Evolutionary conservation across 495 filamentous ascomycete species (phyloP), one percentile per base, ranked within the genome.

Genomic region (Penicillium cinerascens): DNA sequence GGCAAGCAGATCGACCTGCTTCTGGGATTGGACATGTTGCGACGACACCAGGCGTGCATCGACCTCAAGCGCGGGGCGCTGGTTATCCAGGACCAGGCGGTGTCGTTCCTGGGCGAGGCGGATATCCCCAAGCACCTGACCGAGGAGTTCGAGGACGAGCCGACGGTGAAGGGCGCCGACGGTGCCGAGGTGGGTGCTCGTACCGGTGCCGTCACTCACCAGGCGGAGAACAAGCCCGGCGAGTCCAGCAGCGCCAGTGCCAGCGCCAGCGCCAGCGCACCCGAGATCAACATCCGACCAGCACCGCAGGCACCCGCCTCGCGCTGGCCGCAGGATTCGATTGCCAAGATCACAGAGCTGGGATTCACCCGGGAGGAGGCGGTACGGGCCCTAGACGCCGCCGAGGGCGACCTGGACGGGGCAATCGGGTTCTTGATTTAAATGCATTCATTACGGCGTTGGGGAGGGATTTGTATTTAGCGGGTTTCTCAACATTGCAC

Each of bases 1-100:
- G 93, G 93, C 33, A 99, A 97, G 70, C 84, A 88, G 51, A 93
- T 97, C n/a, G 93, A 97, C 60, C 76, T 99, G 10, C 80, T 99
- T 7, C 78, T 99, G 10, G 93, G 93, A 6, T 74, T 99, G 41
- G 93, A 99, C 66, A 99, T 99, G 88, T 74, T 97, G 44, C 95
- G 91, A 69, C 81, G 95, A 26, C 89, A 96, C 67, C 92, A 95
- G 69, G 93, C 92, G 4, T 88, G 80, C 51, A 90, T 99, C 56
- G 95, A 99, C 63, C 81, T 99, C 8, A 76, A 79, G 53, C 85
- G 83, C 61, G 86, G 87, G 52, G 85, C 82, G 26, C 80, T 99
- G 16, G 74, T 92, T 26, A 95, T 99, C 61, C 89, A 93, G 61
- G 89, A 87, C 47, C 84, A 87, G 42, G 88, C 91, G 41, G 87